These are phyloP conservation scores for Trichosanthes cucumerina DNA, from an alignment of 306 rosid genomes.

Conservation along the genomic window DNA sequence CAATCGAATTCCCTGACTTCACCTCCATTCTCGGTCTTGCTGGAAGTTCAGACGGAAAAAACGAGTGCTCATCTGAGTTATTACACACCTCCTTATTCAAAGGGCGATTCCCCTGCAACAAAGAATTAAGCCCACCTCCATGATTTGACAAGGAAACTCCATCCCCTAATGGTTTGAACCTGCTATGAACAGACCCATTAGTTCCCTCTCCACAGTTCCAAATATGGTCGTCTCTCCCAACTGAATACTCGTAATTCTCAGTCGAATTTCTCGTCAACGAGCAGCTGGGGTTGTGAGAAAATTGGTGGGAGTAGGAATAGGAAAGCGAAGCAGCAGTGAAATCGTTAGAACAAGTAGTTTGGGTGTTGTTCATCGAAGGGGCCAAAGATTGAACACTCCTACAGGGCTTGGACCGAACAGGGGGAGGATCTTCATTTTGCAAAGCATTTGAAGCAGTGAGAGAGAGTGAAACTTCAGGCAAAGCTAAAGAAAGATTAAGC, in stretches of 20 bases:
- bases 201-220: conserved; percentile 99
- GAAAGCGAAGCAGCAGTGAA: conserved; percentile 73
- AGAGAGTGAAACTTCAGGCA: conserved; percentile 80
- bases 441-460: conserved; percentile 79
- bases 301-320: conserved; percentile 65
- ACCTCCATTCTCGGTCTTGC: conserved; percentile 70
- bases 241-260: conserved; percentile 62
- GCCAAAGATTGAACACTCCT: conserved; percentile 39
- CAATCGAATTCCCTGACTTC: conserved; percentile 69
- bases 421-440: conserved; percentile 46
- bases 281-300: conserved; percentile 91
- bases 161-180: conserved; percentile 97
- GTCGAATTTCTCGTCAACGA: conserved; percentile 85
- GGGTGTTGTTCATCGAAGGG: conserved; percentile 37
- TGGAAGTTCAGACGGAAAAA: conserved; percentile 84
- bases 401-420: conserved; percentile 32
- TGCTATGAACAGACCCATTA: conserved; percentile 93
- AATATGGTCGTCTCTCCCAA: conserved; percentile 76
- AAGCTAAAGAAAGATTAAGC: conserved; percentile 75
- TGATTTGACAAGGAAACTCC: conserved; percentile 61
- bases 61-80: conserved; percentile 66
- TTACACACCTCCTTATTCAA: conserved; percentile 23
- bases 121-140: conserved; percentile 46
- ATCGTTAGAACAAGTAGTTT: conserved; percentile 74
- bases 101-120: conserved; percentile 47